phyloP scores from a whole-genome alignment of 2,329 filamentous ascomycete species.

The Eutypella sp. region DNA sequence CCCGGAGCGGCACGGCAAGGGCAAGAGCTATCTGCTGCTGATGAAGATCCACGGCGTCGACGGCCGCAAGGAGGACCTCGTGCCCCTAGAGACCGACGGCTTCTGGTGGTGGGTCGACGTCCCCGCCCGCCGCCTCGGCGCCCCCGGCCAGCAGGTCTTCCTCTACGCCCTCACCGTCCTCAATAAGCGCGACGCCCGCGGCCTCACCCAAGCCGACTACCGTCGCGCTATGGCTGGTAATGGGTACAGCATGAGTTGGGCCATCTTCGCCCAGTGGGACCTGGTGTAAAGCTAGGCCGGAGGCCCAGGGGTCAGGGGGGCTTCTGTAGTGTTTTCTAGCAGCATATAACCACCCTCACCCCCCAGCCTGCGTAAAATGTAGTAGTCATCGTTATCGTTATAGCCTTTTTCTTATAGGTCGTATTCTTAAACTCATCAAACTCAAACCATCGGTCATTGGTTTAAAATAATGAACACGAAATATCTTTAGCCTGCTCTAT shows the following conservation, averaged over 20 bases:
- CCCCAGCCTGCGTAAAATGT: too few relatives aligned
- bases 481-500: too few relatives aligned
- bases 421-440: too few relatives aligned
- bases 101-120: constrained; percentile 81
- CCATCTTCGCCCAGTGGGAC: constrained; percentile 44
- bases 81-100: constrained; percentile 73
- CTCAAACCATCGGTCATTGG: too few relatives aligned
- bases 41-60: constrained; percentile 62
- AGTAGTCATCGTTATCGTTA: too few relatives aligned
- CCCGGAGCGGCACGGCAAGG: constrained; percentile 60
- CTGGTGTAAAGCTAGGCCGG: constrained; percentile 41
- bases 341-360: too few relatives aligned
- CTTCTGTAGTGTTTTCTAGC: not conserved
- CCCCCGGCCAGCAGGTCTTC: constrained; percentile 62
- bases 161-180: constrained; percentile 55
- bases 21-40: constrained; percentile 64
- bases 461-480: too few relatives aligned
- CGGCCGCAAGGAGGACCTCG: constrained; percentile 60
- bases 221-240: constrained; percentile 37
- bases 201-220: constrained; percentile 42
- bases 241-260: constrained; percentile 39
- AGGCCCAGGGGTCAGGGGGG: not conserved
- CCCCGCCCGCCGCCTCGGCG: constrained; percentile 57
- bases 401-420: too few relatives aligned
- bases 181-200: constrained; percentile 42